Evolutionary conservation across 192 early-diverging fungal genomes (phyloP).

Genomic region (Linnemannia elongata): DNA sequence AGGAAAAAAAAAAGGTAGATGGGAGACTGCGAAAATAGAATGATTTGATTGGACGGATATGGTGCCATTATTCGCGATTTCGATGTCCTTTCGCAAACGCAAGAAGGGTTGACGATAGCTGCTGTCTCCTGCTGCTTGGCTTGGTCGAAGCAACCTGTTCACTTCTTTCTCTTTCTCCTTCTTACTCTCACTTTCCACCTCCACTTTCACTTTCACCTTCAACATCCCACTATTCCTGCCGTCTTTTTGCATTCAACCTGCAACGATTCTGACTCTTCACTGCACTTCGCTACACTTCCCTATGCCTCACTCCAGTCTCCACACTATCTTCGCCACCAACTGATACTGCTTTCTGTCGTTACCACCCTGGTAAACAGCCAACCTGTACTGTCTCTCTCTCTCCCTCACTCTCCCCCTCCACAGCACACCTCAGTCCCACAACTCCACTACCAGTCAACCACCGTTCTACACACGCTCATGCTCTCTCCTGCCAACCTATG

Average conservation of each 20-base stretch:
- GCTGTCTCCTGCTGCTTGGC: not conserved
- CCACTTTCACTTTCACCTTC: not conserved
- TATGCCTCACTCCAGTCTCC: not conserved
- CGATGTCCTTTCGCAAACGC: not conserved
- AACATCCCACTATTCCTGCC: not conserved
- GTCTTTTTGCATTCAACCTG: not conserved
- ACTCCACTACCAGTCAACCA: not conserved
- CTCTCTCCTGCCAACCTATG: not conserved
- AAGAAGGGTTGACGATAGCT: not conserved
- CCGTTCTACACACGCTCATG: not conserved
- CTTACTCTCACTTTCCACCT: constrained; percentile 4
- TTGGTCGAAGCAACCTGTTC: constrained; percentile 2
- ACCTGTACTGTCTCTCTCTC: not conserved
- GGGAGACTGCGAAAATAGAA: not conserved
- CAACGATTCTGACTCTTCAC: not conserved
- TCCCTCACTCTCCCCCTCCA: not conserved
- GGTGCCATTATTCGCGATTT: constrained; percentile 27
- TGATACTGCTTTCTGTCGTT: not conserved
- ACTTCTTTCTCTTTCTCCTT: not conserved
- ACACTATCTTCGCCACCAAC: not conserved
- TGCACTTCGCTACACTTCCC: not conserved
- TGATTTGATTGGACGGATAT: constrained; percentile 18
- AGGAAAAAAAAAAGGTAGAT: not conserved
- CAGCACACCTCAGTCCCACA: not conserved
- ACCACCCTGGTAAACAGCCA: not conserved